A percentile compares a stretch with the other conserved stretches of the same genome.
Evolutionary conservation across 495 filamentous ascomycete genomes (phyloP).

Genomic region (Annulohypoxylon nitens): DNA sequence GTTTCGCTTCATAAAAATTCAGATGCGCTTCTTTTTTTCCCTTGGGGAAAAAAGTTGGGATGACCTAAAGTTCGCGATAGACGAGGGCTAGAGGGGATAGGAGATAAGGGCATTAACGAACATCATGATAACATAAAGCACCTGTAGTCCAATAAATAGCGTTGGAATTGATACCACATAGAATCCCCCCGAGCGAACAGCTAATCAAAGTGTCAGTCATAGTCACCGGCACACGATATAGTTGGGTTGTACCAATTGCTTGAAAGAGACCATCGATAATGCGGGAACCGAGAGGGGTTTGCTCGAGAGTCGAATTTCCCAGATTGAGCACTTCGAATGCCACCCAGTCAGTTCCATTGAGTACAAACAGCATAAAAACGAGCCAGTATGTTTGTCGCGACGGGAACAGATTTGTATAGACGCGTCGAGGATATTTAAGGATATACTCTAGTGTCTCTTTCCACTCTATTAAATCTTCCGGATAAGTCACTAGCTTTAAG

Average conservation of each 20-base stretch:
- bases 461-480: slow-evolving; percentile 51
- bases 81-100: slow-evolving; percentile 24
- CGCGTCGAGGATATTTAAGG: slow-evolving; percentile 80
- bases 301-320: slow-evolving; percentile 72
- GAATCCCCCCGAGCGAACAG: slow-evolving; percentile 86
- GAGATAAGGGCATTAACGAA: slow-evolving; percentile 16
- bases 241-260: slow-evolving; percentile 64
- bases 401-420: slow-evolving; percentile 89
- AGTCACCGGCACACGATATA: neutral
- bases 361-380: slow-evolving; percentile 73
- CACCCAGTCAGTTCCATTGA: slow-evolving; percentile 87
- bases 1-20: neutral
- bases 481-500: slow-evolving; percentile 46
- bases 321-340: slow-evolving; percentile 85
- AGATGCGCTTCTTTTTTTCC: no score
- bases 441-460: slow-evolving; percentile 82
- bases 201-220: slow-evolving; percentile 50
- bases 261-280: slow-evolving; percentile 87
- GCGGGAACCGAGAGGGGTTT: slow-evolving; percentile 68
- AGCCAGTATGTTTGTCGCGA: slow-evolving; percentile 84
- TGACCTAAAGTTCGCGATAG: neutral
- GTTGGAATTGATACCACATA: slow-evolving; percentile 80
- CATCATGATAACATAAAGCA: slow-evolving; percentile 94
- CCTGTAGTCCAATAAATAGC: slow-evolving; percentile 78
- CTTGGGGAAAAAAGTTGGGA: neutral